A percentile compares a stretch with the other conserved stretches of the same genome.
Conservation (phyloP, 2,329 filamentous ascomycete species). For the Annulohypoxylon truncatum region DNA sequence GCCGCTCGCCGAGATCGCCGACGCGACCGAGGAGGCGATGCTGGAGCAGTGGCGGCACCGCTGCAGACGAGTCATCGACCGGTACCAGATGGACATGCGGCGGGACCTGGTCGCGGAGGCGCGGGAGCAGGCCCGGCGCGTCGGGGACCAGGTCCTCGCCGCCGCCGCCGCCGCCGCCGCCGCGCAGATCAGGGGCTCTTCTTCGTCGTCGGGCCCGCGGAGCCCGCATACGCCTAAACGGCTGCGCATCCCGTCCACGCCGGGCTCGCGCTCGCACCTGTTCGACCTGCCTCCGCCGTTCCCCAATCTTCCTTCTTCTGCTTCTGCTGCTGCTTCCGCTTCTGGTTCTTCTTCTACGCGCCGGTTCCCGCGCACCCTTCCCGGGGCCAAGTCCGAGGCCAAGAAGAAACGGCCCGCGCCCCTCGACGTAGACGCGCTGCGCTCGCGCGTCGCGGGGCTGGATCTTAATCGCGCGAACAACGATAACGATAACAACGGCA, state of each 20-base stretch:
- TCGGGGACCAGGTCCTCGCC: constrained; percentile 13
- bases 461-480: background rate
- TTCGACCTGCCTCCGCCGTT: background rate
- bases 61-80: background rate
- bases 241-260: background rate
- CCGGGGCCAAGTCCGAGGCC: too few species aligned
- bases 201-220: background rate
- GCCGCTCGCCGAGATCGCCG: constrained; percentile 13
- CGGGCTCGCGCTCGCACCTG: background rate
- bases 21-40: constrained; percentile 9
- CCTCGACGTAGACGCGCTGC: background rate
- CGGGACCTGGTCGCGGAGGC: constrained; percentile 18
- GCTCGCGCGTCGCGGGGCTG: background rate
- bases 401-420: background rate
- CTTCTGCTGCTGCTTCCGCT: too few species aligned
- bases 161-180: background rate
- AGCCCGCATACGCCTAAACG: background rate
- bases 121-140: background rate
- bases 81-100: constrained; percentile 11
- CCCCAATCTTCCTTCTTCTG: too few species aligned
- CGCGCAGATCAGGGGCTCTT: background rate
- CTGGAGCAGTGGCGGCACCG: background rate
- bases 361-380: too few species aligned
- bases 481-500: background rate
- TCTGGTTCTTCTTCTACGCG: too few species aligned